Percentiles rank a stretch among this genome's conserved stretches.
Evolutionary conservation across 129 eudicot genomes (phyloP).

Genomic region (Artemisia annua): DNA sequence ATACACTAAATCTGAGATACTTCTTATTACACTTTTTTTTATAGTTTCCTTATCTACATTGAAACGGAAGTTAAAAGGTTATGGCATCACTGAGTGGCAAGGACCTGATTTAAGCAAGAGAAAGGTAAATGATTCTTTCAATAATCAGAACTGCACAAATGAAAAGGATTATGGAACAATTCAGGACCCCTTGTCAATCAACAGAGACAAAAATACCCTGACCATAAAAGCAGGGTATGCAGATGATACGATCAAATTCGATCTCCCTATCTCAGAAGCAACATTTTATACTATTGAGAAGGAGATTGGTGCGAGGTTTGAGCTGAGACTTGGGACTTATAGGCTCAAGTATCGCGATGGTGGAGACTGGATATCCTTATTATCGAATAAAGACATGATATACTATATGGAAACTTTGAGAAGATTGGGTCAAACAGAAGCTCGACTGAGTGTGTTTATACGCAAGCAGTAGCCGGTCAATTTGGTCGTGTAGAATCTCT

Average conservation of each 20-base stretch:
- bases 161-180: background rate
- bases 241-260: conserved; percentile 29
- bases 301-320: conserved; percentile 25
- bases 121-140: too few species aligned
- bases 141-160: too few species aligned
- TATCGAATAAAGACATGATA: background rate
- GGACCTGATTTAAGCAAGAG: too few species aligned
- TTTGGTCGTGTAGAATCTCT: too few species aligned
- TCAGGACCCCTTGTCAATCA: background rate
- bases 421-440: background rate
- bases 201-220: background rate
- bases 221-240: conserved; percentile 34
- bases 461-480: too few species aligned
- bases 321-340: conserved; percentile 16
- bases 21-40: too few species aligned
- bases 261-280: conserved; percentile 12
- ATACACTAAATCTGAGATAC: too few species aligned
- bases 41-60: too few species aligned
- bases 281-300: conserved; percentile 22
- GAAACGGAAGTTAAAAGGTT: too few species aligned
- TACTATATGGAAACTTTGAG: conserved; percentile 8
- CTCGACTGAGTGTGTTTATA: background rate
- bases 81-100: too few species aligned
- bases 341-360: conserved; percentile 36
- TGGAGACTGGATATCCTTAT: conserved; percentile 31